Evolutionary conservation across 2,329 filamentous ascomycete species (phyloP), one percentile per base, ranked within the genome.

Genomic region (Graphilbum sp.): DNA sequence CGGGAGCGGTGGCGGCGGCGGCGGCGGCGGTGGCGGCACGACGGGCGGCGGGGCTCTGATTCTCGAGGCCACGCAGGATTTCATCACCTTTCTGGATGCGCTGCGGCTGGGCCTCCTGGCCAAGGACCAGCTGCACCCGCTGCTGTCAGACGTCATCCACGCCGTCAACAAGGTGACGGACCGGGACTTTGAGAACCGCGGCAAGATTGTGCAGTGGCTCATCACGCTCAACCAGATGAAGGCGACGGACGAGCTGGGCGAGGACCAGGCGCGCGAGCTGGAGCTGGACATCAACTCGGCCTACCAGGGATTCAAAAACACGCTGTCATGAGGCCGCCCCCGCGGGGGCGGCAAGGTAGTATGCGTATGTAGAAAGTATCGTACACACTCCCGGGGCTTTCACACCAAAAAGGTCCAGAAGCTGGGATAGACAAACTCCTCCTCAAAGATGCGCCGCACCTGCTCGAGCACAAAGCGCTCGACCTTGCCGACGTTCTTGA

Each of bases 401-500:
- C 59, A 94, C 33, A 96, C 79, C 50, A 98, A 62, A 57, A 96
- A 95, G 1, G 88, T 96, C 87, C 88, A 96, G 59, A 92, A 96
- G 58, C 87, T 95, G 33, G 90, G 90, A 61, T 93, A 96, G 44
- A 96, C 87, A 61, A 96, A 90, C 57, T 98, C 90, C 54, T 96
- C 90, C 59, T 98, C 90, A 52, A 98, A 96, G 49, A 98, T 96
- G 52, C 86, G 74, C 54, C 88, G 76, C 44, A 98, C 90, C 59
- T 96, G 88, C 56, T 96, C 88, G 42, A 98, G 67, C 40, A 98
- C 85, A 56, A 98, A 98, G 50, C 85, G 81, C 63, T 98, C 90
- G 41, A 98, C 90, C 66, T 98, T 98, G 42, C 90, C 88, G 36
- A 98, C 88, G 55, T 98, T 98, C 67, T 95, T 96, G 43, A 98